A percentile compares a stretch with the other conserved stretches of the same genome.
Evolutionary conservation across 495 filamentous ascomycete species (phyloP).

Genomic region (Beverwykella pulmonaria): DNA sequence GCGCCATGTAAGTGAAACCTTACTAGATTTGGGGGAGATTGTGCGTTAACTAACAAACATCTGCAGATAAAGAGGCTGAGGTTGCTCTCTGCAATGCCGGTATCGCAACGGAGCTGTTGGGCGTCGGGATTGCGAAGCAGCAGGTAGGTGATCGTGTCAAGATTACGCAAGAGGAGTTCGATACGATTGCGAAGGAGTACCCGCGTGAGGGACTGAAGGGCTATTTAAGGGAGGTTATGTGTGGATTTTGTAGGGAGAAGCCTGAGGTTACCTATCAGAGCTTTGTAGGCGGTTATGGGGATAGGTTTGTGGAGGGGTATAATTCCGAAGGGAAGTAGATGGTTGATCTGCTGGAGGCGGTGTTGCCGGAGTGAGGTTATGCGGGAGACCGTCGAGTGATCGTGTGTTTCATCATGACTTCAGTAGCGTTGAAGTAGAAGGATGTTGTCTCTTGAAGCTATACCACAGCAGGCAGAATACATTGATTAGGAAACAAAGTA

Average conservation of each 20-base stretch:
- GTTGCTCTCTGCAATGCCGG: slow-evolving; percentile 44
- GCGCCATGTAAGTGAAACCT: slow-evolving; percentile 21
- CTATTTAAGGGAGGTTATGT: slow-evolving; percentile 44
- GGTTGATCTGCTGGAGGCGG: slow-evolving; percentile 7
- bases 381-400: too few relatives aligned
- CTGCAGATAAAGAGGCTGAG: slow-evolving; percentile 45
- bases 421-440: too few relatives aligned
- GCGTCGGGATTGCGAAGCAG: slow-evolving; percentile 25
- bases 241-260: slow-evolving; percentile 46
- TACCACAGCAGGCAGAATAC: too few relatives aligned
- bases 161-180: slow-evolving; percentile 45
- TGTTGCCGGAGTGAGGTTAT: slow-evolving; percentile 16
- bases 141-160: neutral
- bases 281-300: slow-evolving; percentile 32
- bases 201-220: slow-evolving; percentile 43
- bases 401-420: too few relatives aligned
- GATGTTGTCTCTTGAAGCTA: too few relatives aligned
- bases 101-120: slow-evolving; percentile 48
- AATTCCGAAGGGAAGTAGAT: slow-evolving; percentile 19
- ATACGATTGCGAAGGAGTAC: slow-evolving; percentile 41
- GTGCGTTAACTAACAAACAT: neutral
- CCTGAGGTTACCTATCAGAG: slow-evolving; percentile 48
- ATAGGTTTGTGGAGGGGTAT: slow-evolving; percentile 31
- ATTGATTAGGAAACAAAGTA: too few relatives aligned
- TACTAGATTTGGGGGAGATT: neutral